phyloP scores from a whole-genome alignment of 2,329 filamentous ascomycete species.

The Colletotrichum lupini region DNA sequence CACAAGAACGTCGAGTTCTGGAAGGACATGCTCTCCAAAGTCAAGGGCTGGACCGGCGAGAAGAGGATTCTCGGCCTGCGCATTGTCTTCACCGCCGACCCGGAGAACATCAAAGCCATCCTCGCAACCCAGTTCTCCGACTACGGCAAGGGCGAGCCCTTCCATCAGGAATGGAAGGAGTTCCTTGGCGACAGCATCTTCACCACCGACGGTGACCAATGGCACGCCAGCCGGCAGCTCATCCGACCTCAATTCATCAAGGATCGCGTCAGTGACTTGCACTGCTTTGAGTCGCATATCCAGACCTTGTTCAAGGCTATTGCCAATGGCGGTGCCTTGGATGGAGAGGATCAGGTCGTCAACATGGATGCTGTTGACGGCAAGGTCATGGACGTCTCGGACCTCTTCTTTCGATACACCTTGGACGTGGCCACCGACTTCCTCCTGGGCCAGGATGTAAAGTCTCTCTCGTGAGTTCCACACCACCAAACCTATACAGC shows the following conservation, averaged over 20 bases:
- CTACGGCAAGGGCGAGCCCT: conserved; percentile 83
- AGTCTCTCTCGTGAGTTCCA: conserved; percentile 61
- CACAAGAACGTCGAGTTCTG: conserved; percentile 73
- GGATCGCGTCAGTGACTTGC: conserved; percentile 83
- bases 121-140: conserved; percentile 87
- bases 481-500: neutral
- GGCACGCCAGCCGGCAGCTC: conserved; percentile 84
- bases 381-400: conserved; percentile 74
- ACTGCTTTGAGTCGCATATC: conserved; percentile 84
- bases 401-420: conserved; percentile 86
- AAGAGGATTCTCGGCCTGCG: conserved; percentile 64
- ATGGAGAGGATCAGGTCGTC: conserved; percentile 72
- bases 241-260: conserved; percentile 89
- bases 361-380: conserved; percentile 72
- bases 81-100: conserved; percentile 82
- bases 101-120: conserved; percentile 91
- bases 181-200: conserved; percentile 84
- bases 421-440: conserved; percentile 91
- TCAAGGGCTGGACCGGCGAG: conserved; percentile 69
- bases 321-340: conserved; percentile 65
- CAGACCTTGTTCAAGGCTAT: conserved; percentile 78
- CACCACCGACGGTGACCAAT: conserved; percentile 80
- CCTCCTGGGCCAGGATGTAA: conserved; percentile 80
- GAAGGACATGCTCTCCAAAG: conserved; percentile 59
- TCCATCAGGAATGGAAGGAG: conserved; percentile 79